Evolutionary conservation across 2,329 filamentous ascomycete species (phyloP).

Genomic region (Aspergillus fructus): DNA sequence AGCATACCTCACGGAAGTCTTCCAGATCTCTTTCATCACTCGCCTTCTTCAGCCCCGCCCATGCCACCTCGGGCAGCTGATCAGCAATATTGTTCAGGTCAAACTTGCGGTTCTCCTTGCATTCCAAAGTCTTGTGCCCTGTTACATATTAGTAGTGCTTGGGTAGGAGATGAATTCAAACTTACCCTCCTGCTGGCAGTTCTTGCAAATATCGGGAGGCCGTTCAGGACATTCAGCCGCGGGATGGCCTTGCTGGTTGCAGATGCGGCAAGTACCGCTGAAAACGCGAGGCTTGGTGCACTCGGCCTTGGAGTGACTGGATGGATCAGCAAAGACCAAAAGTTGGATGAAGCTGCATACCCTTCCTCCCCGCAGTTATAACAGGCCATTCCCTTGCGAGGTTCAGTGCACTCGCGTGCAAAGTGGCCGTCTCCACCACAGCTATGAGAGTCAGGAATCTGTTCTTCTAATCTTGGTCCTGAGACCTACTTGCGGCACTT

Average conservation of each 20-base stretch:
- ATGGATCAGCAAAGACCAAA: neutral
- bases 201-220: constrained; percentile 46
- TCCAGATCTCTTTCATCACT: constrained; percentile 51
- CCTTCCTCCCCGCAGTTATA: constrained; percentile 45
- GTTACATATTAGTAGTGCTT: neutral
- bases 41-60: constrained; percentile 50
- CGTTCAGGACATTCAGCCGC: constrained; percentile 46
- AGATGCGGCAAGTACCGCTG: constrained; percentile 47
- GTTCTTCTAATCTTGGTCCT: neutral
- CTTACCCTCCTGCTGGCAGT: constrained; percentile 48
- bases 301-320: constrained; percentile 44
- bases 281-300: constrained; percentile 49
- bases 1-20: constrained; percentile 48
- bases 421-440: constrained; percentile 40
- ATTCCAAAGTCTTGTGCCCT: constrained; percentile 48
- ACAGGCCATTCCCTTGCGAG: constrained; percentile 40
- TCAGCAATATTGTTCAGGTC: constrained; percentile 47
- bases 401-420: constrained; percentile 45
- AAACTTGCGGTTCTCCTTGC: constrained; percentile 46
- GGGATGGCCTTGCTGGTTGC: constrained; percentile 48
- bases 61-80: constrained; percentile 50
- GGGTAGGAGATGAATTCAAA: neutral
- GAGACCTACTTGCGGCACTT: constrained; percentile 38
- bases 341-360: constrained; percentile 20
- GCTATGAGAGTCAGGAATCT: constrained; percentile 21